phyloP scores from a whole-genome alignment of 2,329 filamentous ascomycete species.

The Sporothrix phasma region DNA sequence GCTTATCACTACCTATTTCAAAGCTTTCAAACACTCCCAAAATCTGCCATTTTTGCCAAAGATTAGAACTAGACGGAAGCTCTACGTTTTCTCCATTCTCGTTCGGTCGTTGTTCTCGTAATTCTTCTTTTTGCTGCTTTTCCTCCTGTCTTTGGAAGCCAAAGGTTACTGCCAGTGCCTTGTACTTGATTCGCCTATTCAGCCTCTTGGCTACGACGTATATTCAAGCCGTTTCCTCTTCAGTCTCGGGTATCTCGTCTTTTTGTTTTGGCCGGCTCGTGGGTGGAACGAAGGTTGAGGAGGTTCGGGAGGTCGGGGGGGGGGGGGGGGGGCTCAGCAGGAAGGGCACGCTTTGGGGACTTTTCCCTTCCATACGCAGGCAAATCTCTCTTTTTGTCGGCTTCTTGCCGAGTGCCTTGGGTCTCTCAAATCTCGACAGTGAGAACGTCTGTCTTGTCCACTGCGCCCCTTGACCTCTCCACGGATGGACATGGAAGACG shows the following conservation, averaged over 20 bases:
- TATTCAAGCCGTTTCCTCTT: background rate
- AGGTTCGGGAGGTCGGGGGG: no score
- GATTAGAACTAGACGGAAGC: slow-evolving; percentile 1
- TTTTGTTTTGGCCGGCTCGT: background rate
- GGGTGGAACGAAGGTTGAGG: background rate
- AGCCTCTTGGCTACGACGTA: no score
- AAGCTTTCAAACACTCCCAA: background rate
- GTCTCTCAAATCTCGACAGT: background rate
- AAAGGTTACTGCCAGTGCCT: no score
- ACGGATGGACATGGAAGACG: background rate
- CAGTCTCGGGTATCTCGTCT: background rate
- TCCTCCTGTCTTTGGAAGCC: background rate
- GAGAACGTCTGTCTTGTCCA: no score
- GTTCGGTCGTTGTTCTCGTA: background rate
- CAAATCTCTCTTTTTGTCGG: no score
- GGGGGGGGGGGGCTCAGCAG: background rate
- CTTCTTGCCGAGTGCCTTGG: background rate
- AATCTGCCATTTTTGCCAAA: background rate
- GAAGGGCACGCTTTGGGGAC: background rate
- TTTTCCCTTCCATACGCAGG: background rate
- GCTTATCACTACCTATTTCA: background rate
- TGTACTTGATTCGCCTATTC: no score
- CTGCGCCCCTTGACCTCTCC: background rate
- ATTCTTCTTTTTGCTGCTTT: slow-evolving; percentile 1
- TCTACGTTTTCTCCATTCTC: background rate